Evolutionary conservation across 371 early-diverging fungal genomes (phyloP).

Genomic region (Zopfochytrium polystomum): DNA sequence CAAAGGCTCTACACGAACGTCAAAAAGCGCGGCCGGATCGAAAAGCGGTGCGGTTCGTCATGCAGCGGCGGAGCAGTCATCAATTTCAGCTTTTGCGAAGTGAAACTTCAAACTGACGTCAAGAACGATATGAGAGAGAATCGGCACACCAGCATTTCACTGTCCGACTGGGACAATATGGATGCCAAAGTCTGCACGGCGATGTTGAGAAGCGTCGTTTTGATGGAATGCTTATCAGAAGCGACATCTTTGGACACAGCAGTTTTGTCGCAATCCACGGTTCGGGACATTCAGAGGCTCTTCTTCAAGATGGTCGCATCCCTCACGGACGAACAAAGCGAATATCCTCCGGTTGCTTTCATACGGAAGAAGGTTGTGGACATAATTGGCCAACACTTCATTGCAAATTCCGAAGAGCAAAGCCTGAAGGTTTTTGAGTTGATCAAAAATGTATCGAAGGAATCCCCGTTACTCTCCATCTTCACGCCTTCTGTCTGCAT

Average conservation of each 20-base stretch:
- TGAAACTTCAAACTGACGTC: conserved; percentile 16
- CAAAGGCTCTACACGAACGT: conserved; percentile 27
- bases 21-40: conserved; percentile 19
- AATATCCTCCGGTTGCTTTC: conserved; percentile 23
- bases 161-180: conserved; percentile 25
- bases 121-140: conserved; percentile 20
- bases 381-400: conserved; percentile 12
- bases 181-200: conserved; percentile 23
- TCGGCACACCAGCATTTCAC: conserved; percentile 13
- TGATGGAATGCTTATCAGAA: conserved; percentile 31
- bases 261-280: neutral
- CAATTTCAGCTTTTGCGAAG: conserved; percentile 16
- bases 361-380: conserved; percentile 10
- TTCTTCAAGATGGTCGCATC: conserved; percentile 11
- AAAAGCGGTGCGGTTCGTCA: conserved; percentile 19
- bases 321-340: neutral
- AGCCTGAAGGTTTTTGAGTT: conserved; percentile 23
- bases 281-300: neutral
- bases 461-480: too few species aligned
- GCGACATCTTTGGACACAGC: neutral
- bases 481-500: too few species aligned
- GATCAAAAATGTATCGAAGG: too few species aligned
- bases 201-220: conserved; percentile 15
- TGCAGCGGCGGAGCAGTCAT: conserved; percentile 24
- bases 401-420: conserved; percentile 12